Conservation (phyloP, 2,329 filamentous ascomycete genomes). For the Torrubiella hemipterigena region DNA sequence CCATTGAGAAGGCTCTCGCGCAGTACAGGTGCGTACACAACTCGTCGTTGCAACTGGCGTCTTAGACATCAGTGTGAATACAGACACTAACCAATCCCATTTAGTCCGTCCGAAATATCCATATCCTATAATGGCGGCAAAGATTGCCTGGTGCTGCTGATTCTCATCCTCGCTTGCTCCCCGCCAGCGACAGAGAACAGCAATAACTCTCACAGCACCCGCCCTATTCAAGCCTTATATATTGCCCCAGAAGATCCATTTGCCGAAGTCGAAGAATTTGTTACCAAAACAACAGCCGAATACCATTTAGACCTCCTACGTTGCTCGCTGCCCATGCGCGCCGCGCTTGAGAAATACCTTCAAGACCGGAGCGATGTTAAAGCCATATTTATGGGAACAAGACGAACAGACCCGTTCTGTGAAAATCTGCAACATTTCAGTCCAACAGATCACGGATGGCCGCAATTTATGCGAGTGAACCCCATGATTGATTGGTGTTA, state of each 20-base stretch:
- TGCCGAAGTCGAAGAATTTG: conserved; percentile 74
- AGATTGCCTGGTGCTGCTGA: conserved; percentile 85
- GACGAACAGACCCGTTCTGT: conserved; percentile 87
- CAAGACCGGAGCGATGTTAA: conserved; percentile 47
- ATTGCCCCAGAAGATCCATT: conserved; percentile 81
- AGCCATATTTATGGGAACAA: conserved; percentile 52
- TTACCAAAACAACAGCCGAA: conserved; percentile 46
- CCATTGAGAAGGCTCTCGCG: conserved; percentile 64
- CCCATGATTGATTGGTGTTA: conserved; percentile 98
- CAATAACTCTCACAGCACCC: conserved; percentile 4
- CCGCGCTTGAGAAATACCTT: conserved; percentile 69
- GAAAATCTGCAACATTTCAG: conserved; percentile 70
- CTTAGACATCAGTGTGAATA: too few relatives aligned
- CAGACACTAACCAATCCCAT: conserved; percentile 5
- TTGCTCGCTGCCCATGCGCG: conserved; percentile 69
- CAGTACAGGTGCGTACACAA: conserved; percentile 53
- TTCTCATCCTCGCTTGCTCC: conserved; percentile 66
- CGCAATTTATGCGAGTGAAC: conserved; percentile 82
- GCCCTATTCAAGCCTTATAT: conserved; percentile 65
- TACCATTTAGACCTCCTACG: conserved; percentile 70
- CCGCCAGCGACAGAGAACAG: conserved; percentile 6
- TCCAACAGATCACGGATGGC: conserved; percentile 81
- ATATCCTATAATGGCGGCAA: conserved; percentile 97
- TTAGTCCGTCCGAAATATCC: conserved; percentile 59
- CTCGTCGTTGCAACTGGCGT: too few relatives aligned